Evolutionary conservation across 2,329 filamentous ascomycete genomes (phyloP).

Genomic region (Apiospora pterosperma): DNA sequence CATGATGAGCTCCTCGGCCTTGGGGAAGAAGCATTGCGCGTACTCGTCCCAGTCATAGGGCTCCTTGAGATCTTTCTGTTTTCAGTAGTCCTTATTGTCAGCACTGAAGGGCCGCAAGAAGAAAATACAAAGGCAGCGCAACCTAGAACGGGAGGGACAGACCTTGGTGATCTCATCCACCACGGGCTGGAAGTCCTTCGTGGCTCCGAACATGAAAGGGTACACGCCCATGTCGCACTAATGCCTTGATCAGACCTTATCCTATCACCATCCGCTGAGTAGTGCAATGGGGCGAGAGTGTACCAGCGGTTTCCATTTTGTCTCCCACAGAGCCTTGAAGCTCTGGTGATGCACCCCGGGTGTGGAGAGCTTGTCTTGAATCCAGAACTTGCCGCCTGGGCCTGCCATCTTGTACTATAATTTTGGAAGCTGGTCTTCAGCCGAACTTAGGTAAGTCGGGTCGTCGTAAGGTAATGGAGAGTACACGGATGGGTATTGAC

Average conservation of each 20-base stretch:
- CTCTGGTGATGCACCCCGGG: constrained; percentile 21
- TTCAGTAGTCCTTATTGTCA: neutral
- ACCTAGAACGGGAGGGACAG: neutral
- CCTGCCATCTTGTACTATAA: constrained; percentile 17
- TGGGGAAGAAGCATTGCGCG: constrained; percentile 29
- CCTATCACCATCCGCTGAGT: neutral
- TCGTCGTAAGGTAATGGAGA: neutral
- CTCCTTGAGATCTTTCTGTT: constrained; percentile 15
- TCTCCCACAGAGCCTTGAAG: constrained; percentile 26
- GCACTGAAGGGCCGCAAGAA: neutral
- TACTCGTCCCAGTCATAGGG: constrained; percentile 33
- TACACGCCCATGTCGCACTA: constrained; percentile 30
- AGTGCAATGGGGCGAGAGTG: neutral
- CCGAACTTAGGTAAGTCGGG: neutral
- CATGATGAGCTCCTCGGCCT: constrained; percentile 24
- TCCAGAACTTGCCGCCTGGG: constrained; percentile 23
- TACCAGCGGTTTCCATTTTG: constrained; percentile 26
- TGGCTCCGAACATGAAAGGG: constrained; percentile 31
- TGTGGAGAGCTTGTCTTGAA: constrained; percentile 21
- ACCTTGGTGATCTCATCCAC: constrained; percentile 23
- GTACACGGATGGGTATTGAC: neutral
- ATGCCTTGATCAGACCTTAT: neutral
- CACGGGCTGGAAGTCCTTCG: constrained; percentile 29
- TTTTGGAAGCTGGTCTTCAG: neutral
- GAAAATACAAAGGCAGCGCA: neutral